Percentiles rank a stretch among this genome's conserved stretches.
Evolutionary conservation across 495 filamentous ascomycete genomes (phyloP).

Genomic region (Penicillium salamii): DNA sequence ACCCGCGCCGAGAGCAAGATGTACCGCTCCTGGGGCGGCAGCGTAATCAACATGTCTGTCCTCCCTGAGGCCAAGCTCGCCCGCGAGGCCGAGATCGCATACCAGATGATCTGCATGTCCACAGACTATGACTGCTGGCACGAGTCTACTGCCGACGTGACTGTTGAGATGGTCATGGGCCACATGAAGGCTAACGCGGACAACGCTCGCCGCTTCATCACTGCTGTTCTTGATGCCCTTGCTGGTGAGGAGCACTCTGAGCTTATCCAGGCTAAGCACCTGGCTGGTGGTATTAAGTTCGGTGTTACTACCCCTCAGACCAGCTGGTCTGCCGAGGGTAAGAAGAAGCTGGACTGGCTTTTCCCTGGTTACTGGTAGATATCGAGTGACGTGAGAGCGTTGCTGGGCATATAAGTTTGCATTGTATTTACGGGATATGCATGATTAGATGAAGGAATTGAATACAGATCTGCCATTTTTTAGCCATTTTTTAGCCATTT

Average conservation of each 20-base stretch:
- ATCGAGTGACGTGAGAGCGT: neutral
- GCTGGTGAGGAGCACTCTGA: slow-evolving; percentile 69
- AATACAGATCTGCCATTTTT: too few relatives aligned
- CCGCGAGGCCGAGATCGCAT: slow-evolving; percentile 91
- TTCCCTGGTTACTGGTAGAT: slow-evolving; percentile 57
- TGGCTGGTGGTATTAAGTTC: slow-evolving; percentile 57
- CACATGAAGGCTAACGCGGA: slow-evolving; percentile 89
- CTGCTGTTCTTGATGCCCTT: slow-evolving; percentile 82
- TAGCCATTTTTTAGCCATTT: too few relatives aligned
- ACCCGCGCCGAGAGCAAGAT: slow-evolving; percentile 94
- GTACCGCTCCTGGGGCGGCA: slow-evolving; percentile 89
- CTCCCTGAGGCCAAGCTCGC: slow-evolving; percentile 97
- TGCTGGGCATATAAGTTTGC: neutral
- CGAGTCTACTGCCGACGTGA: slow-evolving; percentile 67
- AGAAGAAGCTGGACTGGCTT: slow-evolving; percentile 71
- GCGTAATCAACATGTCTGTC: slow-evolving; percentile 94
- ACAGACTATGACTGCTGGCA: slow-evolving; percentile 99
- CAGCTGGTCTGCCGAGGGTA: slow-evolving; percentile 59
- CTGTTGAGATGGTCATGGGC: slow-evolving; percentile 94
- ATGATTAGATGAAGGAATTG: neutral
- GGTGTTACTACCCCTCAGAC: slow-evolving; percentile 62
- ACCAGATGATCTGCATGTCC: slow-evolving; percentile 98
- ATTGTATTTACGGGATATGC: slow-evolving; percentile 6
- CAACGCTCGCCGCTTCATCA: slow-evolving; percentile 83
- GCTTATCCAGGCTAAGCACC: slow-evolving; percentile 70